A percentile compares a stretch with the other conserved stretches of the same genome.
Evolutionary conservation across 768 basidiomycete species (phyloP).

Genomic region (Lactarius evosmus): DNA sequence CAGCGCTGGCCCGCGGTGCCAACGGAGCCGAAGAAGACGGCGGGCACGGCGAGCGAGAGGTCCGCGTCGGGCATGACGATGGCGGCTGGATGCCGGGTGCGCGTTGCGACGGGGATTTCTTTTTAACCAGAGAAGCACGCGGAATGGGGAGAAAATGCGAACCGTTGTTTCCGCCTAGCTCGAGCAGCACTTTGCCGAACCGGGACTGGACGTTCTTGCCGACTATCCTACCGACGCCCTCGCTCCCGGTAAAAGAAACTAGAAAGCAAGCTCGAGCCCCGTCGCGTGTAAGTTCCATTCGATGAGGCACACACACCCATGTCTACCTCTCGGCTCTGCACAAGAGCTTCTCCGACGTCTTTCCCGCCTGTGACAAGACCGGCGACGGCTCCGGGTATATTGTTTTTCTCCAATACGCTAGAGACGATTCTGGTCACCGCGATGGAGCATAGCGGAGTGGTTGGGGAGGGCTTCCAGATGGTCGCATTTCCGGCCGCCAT

Average conservation of each 20-base stretch:
- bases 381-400: conserved; percentile 80
- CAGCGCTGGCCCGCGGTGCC: conserved; percentile 77
- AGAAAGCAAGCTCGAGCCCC: neutral
- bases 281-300: neutral
- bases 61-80: conserved; percentile 95
- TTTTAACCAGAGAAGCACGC: no score
- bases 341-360: conserved; percentile 75
- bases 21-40: conserved; percentile 91
- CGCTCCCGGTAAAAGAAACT: conserved; percentile 97
- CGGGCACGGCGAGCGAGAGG: conserved; percentile 80
- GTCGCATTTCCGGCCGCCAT: conserved; percentile 90
- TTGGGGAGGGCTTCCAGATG: conserved; percentile 92
- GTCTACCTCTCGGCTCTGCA: conserved; percentile 69
- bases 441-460: conserved; percentile 85
- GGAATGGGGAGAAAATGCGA: no score
- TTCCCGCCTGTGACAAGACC: conserved; percentile 80
- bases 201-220: conserved; percentile 81
- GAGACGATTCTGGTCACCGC: conserved; percentile 86
- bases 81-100: conserved; percentile 52
- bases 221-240: conserved; percentile 82
- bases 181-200: conserved; percentile 87
- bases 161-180: conserved; percentile 97
- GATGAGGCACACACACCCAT: conserved; percentile 53
- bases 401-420: conserved; percentile 74
- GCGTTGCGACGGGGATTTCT: no score